Base-by-base conservation (phyloP, 2,329 filamentous ascomycete species). In the Verticillium longisporum region DNA sequence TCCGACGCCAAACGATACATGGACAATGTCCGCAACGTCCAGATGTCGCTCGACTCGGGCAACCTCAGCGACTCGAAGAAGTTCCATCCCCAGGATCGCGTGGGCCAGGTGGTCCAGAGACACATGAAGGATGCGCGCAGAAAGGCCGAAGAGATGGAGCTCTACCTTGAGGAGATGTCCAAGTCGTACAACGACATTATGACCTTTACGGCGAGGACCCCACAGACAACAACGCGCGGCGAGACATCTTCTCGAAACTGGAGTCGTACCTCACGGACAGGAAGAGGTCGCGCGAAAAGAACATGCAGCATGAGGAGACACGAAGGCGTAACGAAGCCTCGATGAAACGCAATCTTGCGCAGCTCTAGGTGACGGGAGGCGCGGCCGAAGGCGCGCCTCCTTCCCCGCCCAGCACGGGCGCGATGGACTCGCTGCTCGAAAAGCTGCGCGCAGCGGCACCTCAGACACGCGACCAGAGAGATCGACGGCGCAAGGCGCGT, bases 261-360 rank as follows among this genome's bases (percentile, higher is more conserved):
- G 92, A 93, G 21, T 82, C 87, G 60, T 99, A 99, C 78, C 85
- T 99, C 68, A 79, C 82, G 36, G 95, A 98, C 74, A 99, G 95
- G 91, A 97, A 94, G 89, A 94, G 89, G 84, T 96, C 92, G 36
- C 87, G 88, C 67, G 91, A 96, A 68, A 98, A 98, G 88, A 99
- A 98, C 76, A 77, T 94, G 21, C 73, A 82, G 34, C 75, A 92
- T 63, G 95, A 99, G 76, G 93, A 97, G 70, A 88, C 84, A 60
- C 87, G 88, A 68, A 90, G 86, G 67, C 88, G 91, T 66, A 96
- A 96, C 73, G 94, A 98, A 75, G 90, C 88, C 41, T 95, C 89
- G 54, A 91, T 98, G 87, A 94, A 94, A 74, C 89, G 94, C 69
- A 97, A 97, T 78, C 85, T 90, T 65, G 83, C 86, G n/a, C 83